Evolutionary conservation across 208 protist species (phyloP), one percentile per base, ranked within the genome.

Genomic region (Crithidia expoeki): DNA sequence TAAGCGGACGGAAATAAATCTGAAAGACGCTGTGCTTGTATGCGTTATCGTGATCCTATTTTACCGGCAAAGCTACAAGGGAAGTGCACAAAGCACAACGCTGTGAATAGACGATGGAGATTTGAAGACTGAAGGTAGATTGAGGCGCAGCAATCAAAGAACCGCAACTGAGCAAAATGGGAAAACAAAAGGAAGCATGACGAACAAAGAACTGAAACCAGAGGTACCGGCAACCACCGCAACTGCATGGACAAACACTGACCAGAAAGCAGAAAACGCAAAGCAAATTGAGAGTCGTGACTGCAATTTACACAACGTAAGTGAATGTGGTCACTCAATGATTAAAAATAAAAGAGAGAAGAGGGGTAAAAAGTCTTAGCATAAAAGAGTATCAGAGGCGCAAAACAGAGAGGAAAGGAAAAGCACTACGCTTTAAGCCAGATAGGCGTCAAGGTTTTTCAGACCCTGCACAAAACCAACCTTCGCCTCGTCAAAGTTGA

Each of bases 381-480:
- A n/a, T n/a, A 12, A 42, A 12, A 42, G 36, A 6, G 36, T 16
- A 42, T 16, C 6, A 42, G 36, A 42, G 52, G 38, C 32, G 50
- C 5, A 5, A 55, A 5, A 61, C 7, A 50, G 30, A 27, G 7
- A 50, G 47, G 49, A 60, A 59, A 28, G 33, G 51, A 58, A 66
- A 23, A 62, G 16, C 11, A 17, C 34, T 16, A 25, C 27, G 11
- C n/a, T 11, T 25, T 64, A 63, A 17, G 49, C 44, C 25, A 82
- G 68, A 25, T 75, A 79, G 23, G 38, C 25, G 21, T 65, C 67
- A 14, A 83, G 56, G 21, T 77, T 83, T 40, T 82, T 62, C 32
- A 94, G 74, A 4, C 89, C 89, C 53, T 82, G 68, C 4, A 90
- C 34, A 78, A 94, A 92, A 36, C 89, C 84, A 11, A 91, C 28